Conservation (phyloP, 192 early-diverging fungal genomes). For the Oehlia diaphana region DNA sequence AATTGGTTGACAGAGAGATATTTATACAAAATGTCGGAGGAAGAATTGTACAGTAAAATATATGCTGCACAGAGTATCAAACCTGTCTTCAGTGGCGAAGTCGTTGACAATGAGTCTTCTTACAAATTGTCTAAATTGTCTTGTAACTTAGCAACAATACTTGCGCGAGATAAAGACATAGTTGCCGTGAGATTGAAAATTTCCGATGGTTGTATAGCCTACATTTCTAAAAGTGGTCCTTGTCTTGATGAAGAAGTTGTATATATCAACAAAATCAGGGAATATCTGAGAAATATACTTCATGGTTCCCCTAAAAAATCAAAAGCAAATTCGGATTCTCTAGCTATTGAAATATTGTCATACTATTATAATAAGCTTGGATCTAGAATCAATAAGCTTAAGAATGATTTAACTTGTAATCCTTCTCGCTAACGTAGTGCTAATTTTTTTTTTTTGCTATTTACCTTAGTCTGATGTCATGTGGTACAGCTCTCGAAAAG, state of each 20-base stretch:
- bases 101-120: neutral
- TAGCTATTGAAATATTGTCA: neutral
- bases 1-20: no score
- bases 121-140: neutral
- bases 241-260: neutral
- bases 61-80: neutral
- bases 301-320: neutral
- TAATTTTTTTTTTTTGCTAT: no score
- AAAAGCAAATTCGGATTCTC: neutral
- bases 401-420: neutral
- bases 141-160: neutral
- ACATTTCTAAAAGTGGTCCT: neutral
- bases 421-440: no score
- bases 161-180: neutral
- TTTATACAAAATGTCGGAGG: neutral
- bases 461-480: no score
- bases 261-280: neutral
- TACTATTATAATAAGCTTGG: neutral
- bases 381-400: neutral
- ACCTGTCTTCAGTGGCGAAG: neutral
- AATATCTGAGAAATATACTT: neutral
- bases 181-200: neutral
- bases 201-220: neutral
- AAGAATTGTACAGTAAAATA: constrained; percentile 2
- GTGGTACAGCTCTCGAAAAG: no score